A percentile compares a stretch with the other conserved stretches of the same genome.
phyloP scores from a whole-genome alignment of 192 early-diverging fungal species.

The Neocallimastix lanati region DNA sequence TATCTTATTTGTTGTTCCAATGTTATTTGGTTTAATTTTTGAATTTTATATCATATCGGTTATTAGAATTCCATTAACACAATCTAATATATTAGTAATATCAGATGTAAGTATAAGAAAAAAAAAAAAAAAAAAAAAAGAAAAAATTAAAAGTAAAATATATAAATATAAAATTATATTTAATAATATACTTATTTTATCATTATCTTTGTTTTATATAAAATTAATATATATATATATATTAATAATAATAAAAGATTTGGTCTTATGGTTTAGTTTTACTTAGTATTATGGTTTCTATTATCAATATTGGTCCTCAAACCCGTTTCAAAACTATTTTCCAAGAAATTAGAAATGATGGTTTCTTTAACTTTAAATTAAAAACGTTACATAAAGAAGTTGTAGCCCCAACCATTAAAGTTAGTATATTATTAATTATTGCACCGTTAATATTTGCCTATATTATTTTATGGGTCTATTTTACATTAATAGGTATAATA shows the following conservation, averaged over 20 bases:
- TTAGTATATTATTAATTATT: neutral
- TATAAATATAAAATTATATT: too few species aligned
- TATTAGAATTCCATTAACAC: slow-evolving; percentile 14
- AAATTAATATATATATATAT: too few species aligned
- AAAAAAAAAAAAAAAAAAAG: too few species aligned
- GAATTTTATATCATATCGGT: slow-evolving; percentile 57
- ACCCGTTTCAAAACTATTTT: neutral
- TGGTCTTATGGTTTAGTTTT: neutral
- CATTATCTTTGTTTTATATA: too few species aligned
- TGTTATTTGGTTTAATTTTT: slow-evolving; percentile 43
- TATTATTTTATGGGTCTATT: neutral
- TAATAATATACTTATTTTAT: too few species aligned
- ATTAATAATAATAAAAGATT: neutral
- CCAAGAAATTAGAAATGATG: neutral
- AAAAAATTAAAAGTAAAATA: too few species aligned
- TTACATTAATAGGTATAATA: neutral
- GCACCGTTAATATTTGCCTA: neutral
- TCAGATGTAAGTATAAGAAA: too few species aligned
- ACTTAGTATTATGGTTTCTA: neutral
- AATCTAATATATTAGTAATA: neutral
- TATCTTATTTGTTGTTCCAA: slow-evolving; percentile 30
- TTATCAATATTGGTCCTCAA: neutral
- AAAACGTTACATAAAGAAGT: neutral
- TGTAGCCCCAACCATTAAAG: neutral
- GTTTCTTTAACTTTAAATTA: neutral